Conservation (phyloP, 148 eudicot species). For the Vaccinium myrtillus region DNA sequence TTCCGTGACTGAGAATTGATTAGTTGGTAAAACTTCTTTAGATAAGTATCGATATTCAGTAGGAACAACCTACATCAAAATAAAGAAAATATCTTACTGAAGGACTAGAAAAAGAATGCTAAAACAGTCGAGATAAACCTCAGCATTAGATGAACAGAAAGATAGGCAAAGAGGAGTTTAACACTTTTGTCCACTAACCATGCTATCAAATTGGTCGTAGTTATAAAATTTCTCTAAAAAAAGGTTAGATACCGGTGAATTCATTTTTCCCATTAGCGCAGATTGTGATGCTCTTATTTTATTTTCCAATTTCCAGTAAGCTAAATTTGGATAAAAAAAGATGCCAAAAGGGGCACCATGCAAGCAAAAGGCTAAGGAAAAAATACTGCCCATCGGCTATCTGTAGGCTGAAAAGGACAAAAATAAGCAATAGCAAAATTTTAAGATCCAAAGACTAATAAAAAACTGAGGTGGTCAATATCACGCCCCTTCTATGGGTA, state of each 20-base stretch:
- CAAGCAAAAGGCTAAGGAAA: not conserved
- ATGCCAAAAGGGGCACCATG: not conserved
- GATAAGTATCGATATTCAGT: constrained; percentile 85
- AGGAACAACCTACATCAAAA: constrained; percentile 75
- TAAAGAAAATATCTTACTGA: constrained; percentile 19
- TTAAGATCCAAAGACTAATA: not conserved
- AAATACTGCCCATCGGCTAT: not conserved
- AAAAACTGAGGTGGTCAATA: not conserved
- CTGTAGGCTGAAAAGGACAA: not conserved
- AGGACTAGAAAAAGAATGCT: constrained; percentile 9
- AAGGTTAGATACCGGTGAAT: not conserved
- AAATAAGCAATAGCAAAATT: not conserved
- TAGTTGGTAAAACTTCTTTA: constrained; percentile 84
- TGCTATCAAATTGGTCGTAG: not conserved
- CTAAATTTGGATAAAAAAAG: not conserved
- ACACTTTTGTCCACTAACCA: not conserved
- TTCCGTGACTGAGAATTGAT: constrained; percentile 96
- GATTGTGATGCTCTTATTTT: not conserved
- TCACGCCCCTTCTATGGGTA: not conserved
- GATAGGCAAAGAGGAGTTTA: not conserved
- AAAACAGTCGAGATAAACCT: not conserved
- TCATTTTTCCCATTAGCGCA: not conserved
- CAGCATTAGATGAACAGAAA: constrained; percentile 12
- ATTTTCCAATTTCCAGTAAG: not conserved
- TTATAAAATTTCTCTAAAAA: not conserved